phyloP scores from a whole-genome alignment of 2,329 filamentous ascomycete species.

The Beauveria asiatica region DNA sequence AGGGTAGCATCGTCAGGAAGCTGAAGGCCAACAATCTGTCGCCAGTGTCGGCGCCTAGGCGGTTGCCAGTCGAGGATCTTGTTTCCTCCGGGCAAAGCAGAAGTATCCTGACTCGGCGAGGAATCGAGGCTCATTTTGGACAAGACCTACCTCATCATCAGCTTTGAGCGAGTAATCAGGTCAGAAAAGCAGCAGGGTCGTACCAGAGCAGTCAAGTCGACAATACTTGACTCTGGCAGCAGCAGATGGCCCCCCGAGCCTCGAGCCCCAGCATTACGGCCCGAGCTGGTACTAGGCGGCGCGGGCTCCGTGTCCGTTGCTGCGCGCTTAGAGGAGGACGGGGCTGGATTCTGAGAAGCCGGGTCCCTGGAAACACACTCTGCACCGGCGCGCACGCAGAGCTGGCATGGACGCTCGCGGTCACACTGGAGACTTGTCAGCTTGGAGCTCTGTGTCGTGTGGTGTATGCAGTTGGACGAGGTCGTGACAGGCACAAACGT shows the following conservation, averaged over 20 bases:
- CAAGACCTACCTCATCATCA: background rate
- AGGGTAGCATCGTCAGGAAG: constrained; percentile 4
- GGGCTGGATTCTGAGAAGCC: background rate
- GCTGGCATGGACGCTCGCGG: constrained; percentile 8
- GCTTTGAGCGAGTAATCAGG: background rate
- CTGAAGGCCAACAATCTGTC: constrained; percentile 5
- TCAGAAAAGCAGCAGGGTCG: background rate
- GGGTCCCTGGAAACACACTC: constrained; percentile 7
- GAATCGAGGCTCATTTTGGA: constrained; percentile 8
- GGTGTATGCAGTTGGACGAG: background rate
- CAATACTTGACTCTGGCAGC: constrained; percentile 10
- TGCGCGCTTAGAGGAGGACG: background rate
- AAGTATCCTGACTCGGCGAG: constrained; percentile 1
- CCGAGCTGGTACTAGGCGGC: background rate
- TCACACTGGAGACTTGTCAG: constrained; percentile 5
- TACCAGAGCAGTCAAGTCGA: constrained; percentile 7
- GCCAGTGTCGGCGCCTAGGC: background rate
- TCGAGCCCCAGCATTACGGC: background rate
- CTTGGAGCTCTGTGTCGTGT: background rate
- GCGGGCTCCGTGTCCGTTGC: background rate
- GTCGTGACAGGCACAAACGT: too few relatives aligned
- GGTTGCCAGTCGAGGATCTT: background rate
- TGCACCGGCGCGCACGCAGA: constrained; percentile 8
- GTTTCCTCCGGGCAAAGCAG: constrained; percentile 10
- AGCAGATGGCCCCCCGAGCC: background rate